Percentiles rank a stretch among this genome's conserved stretches.
Conservation (phyloP, 208 protist species). For the Leishmania arabica region DNA sequence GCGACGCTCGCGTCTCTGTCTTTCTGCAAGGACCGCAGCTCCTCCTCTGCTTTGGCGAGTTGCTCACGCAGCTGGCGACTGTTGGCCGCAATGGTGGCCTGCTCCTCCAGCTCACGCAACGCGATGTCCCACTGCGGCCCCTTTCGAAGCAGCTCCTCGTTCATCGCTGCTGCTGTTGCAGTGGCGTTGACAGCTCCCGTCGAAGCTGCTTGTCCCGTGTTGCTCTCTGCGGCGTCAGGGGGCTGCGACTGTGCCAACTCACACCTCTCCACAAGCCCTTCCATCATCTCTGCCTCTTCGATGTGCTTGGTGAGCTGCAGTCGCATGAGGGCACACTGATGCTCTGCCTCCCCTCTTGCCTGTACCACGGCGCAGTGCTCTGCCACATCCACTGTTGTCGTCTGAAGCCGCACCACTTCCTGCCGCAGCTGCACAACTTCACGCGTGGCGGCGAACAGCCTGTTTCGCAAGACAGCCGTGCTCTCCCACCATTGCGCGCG, state of each 20-base stretch:
- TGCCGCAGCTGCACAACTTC: constrained; percentile 48
- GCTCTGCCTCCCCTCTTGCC: constrained; percentile 34
- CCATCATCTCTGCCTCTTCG: constrained; percentile 26
- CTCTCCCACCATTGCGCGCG: constrained; percentile 27
- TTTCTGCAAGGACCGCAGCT: constrained; percentile 3
- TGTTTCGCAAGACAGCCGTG: constrained; percentile 25
- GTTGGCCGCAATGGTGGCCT: constrained; percentile 25
- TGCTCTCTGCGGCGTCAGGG: constrained; percentile 1
- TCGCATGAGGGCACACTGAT: constrained; percentile 34
- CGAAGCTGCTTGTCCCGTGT: not conserved
- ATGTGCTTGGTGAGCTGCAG: constrained; percentile 37
- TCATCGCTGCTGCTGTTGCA: not conserved
- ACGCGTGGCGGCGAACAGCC: constrained; percentile 39
- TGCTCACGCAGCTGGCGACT: constrained; percentile 26
- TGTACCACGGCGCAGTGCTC: constrained; percentile 29
- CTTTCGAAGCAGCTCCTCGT: constrained; percentile 15
- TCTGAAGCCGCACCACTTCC: constrained; percentile 38
- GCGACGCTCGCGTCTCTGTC: constrained; percentile 24
- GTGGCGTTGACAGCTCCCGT: not conserved
- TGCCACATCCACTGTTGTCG: constrained; percentile 41
- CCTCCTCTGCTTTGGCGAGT: constrained; percentile 24
- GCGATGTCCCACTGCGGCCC: constrained; percentile 31
- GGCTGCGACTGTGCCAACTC: constrained; percentile 7
- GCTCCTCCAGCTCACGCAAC: constrained; percentile 30
- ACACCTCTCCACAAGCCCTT: constrained; percentile 12